Conservation (phyloP, 1,139 yeast species). For the Meyerozyma smithsonii region DNA sequence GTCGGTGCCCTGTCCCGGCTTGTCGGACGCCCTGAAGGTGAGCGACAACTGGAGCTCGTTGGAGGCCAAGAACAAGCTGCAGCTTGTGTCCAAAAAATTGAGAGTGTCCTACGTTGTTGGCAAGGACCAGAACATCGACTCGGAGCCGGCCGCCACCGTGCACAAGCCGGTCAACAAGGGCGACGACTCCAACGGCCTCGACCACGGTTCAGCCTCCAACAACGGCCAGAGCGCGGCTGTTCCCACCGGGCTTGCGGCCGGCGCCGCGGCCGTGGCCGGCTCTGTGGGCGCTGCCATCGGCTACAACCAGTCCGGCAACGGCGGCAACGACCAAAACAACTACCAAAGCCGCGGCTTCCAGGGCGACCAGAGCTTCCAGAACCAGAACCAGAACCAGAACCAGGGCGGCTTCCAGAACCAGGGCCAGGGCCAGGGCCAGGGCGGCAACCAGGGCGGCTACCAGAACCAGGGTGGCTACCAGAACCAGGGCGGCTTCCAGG, state of each 20-base stretch:
- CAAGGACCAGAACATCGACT: slow-evolving; percentile 1
- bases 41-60: slow-evolving; percentile 70
- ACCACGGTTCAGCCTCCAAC: slow-evolving; percentile 10
- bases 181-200: slow-evolving; percentile 19
- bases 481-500: slow-evolving; percentile 12
- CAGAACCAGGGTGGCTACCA: slow-evolving; percentile 12
- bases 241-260: background rate
- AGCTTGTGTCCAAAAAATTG: slow-evolving; percentile 68
- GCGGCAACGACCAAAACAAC: slow-evolving; percentile 6
- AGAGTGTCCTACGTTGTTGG: slow-evolving; percentile 59
- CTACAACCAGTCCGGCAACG: slow-evolving; percentile 14
- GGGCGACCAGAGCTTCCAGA: slow-evolving; percentile 10
- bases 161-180: slow-evolving; percentile 9
- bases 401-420: slow-evolving; percentile 9
- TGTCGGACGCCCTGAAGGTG: slow-evolving; percentile 52
- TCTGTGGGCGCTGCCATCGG: slow-evolving; percentile 11
- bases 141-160: slow-evolving; percentile 1
- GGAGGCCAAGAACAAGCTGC: slow-evolving; percentile 57
- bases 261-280: background rate
- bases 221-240: background rate
- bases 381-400: slow-evolving; percentile 8
- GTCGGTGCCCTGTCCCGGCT: slow-evolving; percentile 68
- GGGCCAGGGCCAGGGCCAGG: slow-evolving; percentile 8
- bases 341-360: slow-evolving; percentile 11
- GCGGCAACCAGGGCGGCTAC: slow-evolving; percentile 13